phyloP scores from a whole-genome alignment of 805 yeast genomes.

The Lipomyces mesembrius region DNA sequence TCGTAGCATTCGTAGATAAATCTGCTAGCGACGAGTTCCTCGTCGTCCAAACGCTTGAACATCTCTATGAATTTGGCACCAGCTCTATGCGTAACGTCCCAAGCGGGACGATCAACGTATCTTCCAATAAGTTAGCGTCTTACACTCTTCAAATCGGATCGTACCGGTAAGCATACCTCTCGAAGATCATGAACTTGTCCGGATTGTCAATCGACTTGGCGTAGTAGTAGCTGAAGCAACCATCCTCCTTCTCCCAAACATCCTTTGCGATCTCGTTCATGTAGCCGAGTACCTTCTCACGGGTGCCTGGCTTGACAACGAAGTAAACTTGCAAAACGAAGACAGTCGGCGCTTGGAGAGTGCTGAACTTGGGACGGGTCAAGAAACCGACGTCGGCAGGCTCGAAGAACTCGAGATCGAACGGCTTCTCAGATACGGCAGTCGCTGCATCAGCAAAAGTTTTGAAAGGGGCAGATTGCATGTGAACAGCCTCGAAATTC shows the following conservation, averaged over 20 bases:
- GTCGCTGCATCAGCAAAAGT: constrained; percentile 21
- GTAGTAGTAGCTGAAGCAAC: constrained; percentile 26
- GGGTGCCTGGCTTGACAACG: constrained; percentile 42
- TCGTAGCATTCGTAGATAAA: constrained; percentile 11
- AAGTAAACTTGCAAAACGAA: constrained; percentile 21
- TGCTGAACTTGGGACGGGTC: constrained; percentile 24
- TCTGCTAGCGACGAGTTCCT: constrained; percentile 9
- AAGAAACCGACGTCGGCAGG: constrained; percentile 34
- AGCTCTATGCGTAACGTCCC: constrained; percentile 27
- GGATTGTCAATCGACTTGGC: constrained; percentile 21
- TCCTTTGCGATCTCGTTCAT: constrained; percentile 55
- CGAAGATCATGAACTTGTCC: constrained; percentile 30
- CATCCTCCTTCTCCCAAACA: constrained; percentile 25
- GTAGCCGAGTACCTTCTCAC: constrained; percentile 82
- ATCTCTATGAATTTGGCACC: constrained; percentile 17
- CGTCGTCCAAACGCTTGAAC: constrained; percentile 22
- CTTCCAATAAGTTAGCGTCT: constrained; percentile 4
- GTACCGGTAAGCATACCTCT: constrained; percentile 15
- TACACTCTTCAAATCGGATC: not conserved
- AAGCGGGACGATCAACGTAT: constrained; percentile 25
- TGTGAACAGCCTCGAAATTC: constrained; percentile 24
- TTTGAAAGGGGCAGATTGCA: constrained; percentile 23
- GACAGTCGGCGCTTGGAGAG: constrained; percentile 16
- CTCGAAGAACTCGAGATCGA: constrained; percentile 21
- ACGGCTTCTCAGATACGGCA: constrained; percentile 13